phyloP scores from a whole-genome alignment of 75 land plant genomes.

The Cunninghamia lanceolata region DNA sequence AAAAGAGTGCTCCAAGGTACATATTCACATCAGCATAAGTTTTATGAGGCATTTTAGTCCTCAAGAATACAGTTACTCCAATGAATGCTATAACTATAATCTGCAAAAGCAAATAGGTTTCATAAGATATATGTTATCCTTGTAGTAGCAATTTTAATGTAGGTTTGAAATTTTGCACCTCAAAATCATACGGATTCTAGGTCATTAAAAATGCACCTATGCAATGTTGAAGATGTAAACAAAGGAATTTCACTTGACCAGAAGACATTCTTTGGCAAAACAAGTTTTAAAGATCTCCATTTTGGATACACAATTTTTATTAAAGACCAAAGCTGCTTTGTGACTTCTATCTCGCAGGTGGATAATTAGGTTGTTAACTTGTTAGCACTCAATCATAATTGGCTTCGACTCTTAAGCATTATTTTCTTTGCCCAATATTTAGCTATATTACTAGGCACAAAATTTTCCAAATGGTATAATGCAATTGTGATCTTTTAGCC shows the following conservation, averaged over 20 bases:
- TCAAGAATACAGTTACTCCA: slow-evolving; percentile 58
- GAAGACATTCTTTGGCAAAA: slow-evolving; percentile 74
- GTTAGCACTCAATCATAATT: no score
- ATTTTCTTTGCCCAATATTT: no score
- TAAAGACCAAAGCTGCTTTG: slow-evolving; percentile 64
- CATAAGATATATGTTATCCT: slow-evolving; percentile 3
- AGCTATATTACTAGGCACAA: no score
- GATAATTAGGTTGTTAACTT: no score
- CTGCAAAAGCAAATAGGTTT: slow-evolving; percentile 19
- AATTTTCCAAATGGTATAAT: no score
- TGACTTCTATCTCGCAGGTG: no score
- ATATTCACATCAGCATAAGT: slow-evolving; percentile 41
- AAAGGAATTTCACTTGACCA: slow-evolving; percentile 81
- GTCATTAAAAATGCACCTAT: slow-evolving; percentile 27
- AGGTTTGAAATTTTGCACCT: not conserved
- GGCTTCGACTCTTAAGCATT: no score
- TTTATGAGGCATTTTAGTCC: slow-evolving; percentile 52
- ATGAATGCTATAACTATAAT: slow-evolving; percentile 65
- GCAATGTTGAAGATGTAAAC: slow-evolving; percentile 57
- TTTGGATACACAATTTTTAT: slow-evolving; percentile 45
- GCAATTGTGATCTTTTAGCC: no score
- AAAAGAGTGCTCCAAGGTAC: no score
- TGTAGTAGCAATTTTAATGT: not conserved
- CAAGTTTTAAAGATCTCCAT: slow-evolving; percentile 61
- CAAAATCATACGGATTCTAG: not conserved